phyloP scores from a whole-genome alignment of 345 rosid species.

The Boechera divaricarpa region DNA sequence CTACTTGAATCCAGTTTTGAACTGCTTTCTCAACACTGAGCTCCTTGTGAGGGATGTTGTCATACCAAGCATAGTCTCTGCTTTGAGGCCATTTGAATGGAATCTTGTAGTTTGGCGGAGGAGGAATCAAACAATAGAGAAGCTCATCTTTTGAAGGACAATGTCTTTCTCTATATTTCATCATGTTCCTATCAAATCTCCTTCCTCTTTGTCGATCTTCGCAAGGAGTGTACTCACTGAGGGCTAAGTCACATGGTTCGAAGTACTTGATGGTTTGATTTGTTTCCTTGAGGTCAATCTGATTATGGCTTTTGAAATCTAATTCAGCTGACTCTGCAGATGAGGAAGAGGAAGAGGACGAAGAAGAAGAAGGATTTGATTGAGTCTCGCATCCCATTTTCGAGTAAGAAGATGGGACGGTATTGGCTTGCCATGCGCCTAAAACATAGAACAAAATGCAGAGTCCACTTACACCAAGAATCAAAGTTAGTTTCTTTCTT shows the following conservation, averaged over 20 bases:
- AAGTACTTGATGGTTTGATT: slow-evolving; percentile 48
- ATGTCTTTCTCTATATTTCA: slow-evolving; percentile 92
- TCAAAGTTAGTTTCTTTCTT: slow-evolving; percentile 76
- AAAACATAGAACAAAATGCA: slow-evolving; percentile 79
- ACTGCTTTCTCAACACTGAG: slow-evolving; percentile 95
- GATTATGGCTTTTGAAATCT: slow-evolving; percentile 85
- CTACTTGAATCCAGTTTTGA: slow-evolving; percentile 97
- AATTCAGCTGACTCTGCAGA: slow-evolving; percentile 49
- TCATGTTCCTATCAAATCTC: slow-evolving; percentile 73
- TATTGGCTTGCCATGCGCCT: slow-evolving; percentile 83
- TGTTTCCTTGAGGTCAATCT: slow-evolving; percentile 51
- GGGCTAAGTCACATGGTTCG: slow-evolving; percentile 73
- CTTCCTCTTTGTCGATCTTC: slow-evolving; percentile 76
- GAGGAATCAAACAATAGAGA: slow-evolving; percentile 76
- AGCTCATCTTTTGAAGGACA: slow-evolving; percentile 82
- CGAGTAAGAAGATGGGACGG: slow-evolving; percentile 44
- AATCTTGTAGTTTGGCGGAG: slow-evolving; percentile 93
- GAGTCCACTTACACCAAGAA: slow-evolving; percentile 78
- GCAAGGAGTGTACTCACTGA: slow-evolving; percentile 89
- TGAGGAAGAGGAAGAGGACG: slow-evolving; percentile 21
- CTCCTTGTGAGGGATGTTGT: slow-evolving; percentile 92
- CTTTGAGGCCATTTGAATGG: slow-evolving; percentile 99
- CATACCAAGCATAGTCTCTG: slow-evolving; percentile 95
- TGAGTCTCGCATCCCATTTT: slow-evolving; percentile 55
- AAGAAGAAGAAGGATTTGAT: slow-evolving; percentile 36